Evolutionary conservation across 106 monocot species (phyloP), one percentile per base, ranked within the genome.

Genomic region (Narthecium ossifragum): DNA sequence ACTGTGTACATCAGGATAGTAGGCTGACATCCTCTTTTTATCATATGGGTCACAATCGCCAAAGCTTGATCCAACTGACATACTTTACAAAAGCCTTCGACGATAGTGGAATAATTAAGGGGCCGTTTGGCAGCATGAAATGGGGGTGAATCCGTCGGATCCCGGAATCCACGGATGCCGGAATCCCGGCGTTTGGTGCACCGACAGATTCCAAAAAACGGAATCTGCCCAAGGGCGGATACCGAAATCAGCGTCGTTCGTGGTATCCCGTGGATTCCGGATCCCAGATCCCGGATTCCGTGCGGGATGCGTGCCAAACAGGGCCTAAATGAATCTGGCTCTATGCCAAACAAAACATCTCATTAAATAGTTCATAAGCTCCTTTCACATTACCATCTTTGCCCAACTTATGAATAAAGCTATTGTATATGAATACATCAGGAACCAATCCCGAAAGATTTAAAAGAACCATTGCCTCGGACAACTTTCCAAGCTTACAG

Each of bases 261-360:
- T n/a, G n/a, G n/a, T n/a, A n/a, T n/a, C n/a, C n/a, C n/a, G n/a
- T n/a, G n/a, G n/a, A n/a, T n/a, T n/a, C n/a, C n/a, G n/a, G n/a
- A n/a, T n/a, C n/a, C n/a, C n/a, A n/a, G n/a, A n/a, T n/a, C n/a
- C n/a, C n/a, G n/a, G n/a, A n/a, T n/a, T n/a, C n/a, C n/a, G n/a
- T n/a, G n/a, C n/a, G n/a, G n/a, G n/a, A n/a, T n/a, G n/a, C n/a
- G n/a, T n/a, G n/a, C n/a, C n/a, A n/a, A n/a, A n/a, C n/a, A n/a
- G n/a, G n/a, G n/a, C n/a, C n/a, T n/a, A n/a, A 54, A 43, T 58
- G 27, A 78, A 63, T 83, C 83, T 43, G 83, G 83, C 47, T 37
- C 10, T 14, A 78, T 9, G 26, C 83, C 14, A 43, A 15, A 21
- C 63, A 66, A 59, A 53, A 47, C 83, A 83, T 83, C 62, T 70